Evolutionary conservation across 768 basidiomycete genomes (phyloP).

Genomic region (Lentinus tigrinus): DNA sequence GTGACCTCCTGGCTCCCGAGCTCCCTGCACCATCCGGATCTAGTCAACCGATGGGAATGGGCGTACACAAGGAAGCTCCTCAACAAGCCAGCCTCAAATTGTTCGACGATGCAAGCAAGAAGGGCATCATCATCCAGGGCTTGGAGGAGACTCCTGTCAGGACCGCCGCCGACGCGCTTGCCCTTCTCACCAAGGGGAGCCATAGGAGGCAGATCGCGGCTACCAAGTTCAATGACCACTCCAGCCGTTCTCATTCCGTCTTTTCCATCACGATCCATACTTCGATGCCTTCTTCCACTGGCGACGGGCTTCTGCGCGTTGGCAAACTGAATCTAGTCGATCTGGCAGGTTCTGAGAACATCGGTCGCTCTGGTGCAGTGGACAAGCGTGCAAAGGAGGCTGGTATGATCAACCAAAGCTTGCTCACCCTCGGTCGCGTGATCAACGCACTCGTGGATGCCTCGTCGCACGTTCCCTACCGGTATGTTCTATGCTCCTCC

Average conservation of each 20-base stretch:
- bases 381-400: slow-evolving; percentile 95
- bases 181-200: slow-evolving; percentile 84
- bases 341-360: slow-evolving; percentile 95
- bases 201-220: slow-evolving; percentile 89
- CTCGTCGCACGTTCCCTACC: slow-evolving; percentile 90
- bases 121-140: slow-evolving; percentile 91
- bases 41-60: slow-evolving; percentile 79
- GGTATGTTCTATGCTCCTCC: slow-evolving; percentile 49
- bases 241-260: slow-evolving; percentile 95
- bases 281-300: slow-evolving; percentile 74
- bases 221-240: slow-evolving; percentile 97
- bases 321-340: slow-evolving; percentile 98
- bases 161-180: slow-evolving; percentile 79
- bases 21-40: slow-evolving; percentile 64
- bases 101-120: slow-evolving; percentile 88
- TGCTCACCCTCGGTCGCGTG: slow-evolving; percentile 94
- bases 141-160: slow-evolving; percentile 87
- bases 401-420: slow-evolving; percentile 97
- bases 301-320: slow-evolving; percentile 87
- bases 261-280: slow-evolving; percentile 95
- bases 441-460: slow-evolving; percentile 95
- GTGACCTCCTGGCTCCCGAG: slow-evolving; percentile 87
- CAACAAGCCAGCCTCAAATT: slow-evolving; percentile 72
- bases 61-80: slow-evolving; percentile 43
- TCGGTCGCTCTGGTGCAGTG: slow-evolving; percentile 93